Evolutionary conservation across 495 filamentous ascomycete species (phyloP).

Genomic region (Aspergillus homomorphus): DNA sequence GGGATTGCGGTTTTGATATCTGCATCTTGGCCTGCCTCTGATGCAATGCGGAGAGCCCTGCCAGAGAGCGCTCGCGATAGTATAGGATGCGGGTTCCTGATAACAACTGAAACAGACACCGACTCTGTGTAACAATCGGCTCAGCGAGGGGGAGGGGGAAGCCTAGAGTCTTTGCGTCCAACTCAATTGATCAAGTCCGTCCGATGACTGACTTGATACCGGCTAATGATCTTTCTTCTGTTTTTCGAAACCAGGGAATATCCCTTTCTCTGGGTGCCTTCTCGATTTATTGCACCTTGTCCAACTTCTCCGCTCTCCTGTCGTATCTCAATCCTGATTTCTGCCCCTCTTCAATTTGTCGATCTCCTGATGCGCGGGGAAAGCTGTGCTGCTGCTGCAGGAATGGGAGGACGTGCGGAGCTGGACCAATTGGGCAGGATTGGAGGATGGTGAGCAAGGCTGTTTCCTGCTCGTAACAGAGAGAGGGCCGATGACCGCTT

Average conservation of each 20-base stretch:
- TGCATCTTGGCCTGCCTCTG: conserved; percentile 50
- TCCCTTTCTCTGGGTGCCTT: conserved; percentile 12
- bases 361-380: conserved; percentile 42
- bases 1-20: conserved; percentile 46
- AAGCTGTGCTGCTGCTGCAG: conserved; percentile 39
- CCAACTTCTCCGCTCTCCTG: conserved; percentile 13
- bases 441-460: conserved; percentile 11
- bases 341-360: conserved; percentile 34
- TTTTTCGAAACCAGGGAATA: conserved; percentile 17
- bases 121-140: conserved; percentile 35
- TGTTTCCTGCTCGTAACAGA: conserved; percentile 14
- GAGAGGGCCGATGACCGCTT: conserved; percentile 17
- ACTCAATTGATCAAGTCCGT: conserved; percentile 11
- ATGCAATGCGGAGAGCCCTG: conserved; percentile 48
- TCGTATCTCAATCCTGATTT: background rate
- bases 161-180: conserved; percentile 10
- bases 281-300: conserved; percentile 11
- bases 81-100: conserved; percentile 31
- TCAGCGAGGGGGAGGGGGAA: conserved; percentile 11
- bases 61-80: conserved; percentile 42
- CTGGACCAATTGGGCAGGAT: conserved; percentile 33
- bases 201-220: conserved; percentile 19
- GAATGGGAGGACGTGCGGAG: conserved; percentile 29
- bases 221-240: background rate
- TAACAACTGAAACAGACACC: conserved; percentile 40